Percentiles rank a stretch among this genome's conserved stretches.
These are phyloP conservation scores for Simplicillium sp. DNA, from an alignment of 2,329 filamentous ascomycete species.

Conservation along the genomic window DNA sequence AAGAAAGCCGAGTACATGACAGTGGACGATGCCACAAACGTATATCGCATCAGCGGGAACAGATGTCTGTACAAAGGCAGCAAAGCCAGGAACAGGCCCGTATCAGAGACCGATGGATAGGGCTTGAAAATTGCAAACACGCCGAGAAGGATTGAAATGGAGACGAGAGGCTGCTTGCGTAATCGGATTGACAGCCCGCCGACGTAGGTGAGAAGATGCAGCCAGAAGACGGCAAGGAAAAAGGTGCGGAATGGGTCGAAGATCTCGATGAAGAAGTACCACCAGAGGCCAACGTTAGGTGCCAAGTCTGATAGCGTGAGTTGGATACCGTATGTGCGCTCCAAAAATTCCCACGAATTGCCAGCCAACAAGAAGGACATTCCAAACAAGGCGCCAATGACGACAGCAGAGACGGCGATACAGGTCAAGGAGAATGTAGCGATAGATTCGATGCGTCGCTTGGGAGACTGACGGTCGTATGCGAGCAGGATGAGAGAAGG, in stretches of 20 bases:
- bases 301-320: constrained; percentile 85
- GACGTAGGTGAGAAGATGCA: constrained; percentile 86
- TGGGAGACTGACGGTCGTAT: constrained; percentile 52
- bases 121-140: constrained; percentile 95
- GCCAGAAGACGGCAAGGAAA: constrained; percentile 96
- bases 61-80: constrained; percentile 84
- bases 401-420: constrained; percentile 40
- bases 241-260: constrained; percentile 97
- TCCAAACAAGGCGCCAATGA: constrained; percentile 53
- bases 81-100: constrained; percentile 74
- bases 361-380: constrained; percentile 66
- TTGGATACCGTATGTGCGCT: constrained; percentile 87
- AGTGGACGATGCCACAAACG: constrained; percentile 74
- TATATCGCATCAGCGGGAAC: constrained; percentile 88
- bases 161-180: constrained; percentile 76
- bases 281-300: constrained; percentile 94
- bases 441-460: constrained; percentile 23
- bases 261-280: constrained; percentile 99
- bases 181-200: constrained; percentile 77
- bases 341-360: constrained; percentile 77
- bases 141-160: constrained; percentile 74
- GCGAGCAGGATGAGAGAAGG: constrained; percentile 73
- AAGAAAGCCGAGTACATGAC: constrained; percentile 82
- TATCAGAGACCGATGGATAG: constrained; percentile 88
- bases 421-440: constrained; percentile 45